Conservation (phyloP, 2,329 filamentous ascomycete genomes). For the Cordyceps pruinosa region DNA sequence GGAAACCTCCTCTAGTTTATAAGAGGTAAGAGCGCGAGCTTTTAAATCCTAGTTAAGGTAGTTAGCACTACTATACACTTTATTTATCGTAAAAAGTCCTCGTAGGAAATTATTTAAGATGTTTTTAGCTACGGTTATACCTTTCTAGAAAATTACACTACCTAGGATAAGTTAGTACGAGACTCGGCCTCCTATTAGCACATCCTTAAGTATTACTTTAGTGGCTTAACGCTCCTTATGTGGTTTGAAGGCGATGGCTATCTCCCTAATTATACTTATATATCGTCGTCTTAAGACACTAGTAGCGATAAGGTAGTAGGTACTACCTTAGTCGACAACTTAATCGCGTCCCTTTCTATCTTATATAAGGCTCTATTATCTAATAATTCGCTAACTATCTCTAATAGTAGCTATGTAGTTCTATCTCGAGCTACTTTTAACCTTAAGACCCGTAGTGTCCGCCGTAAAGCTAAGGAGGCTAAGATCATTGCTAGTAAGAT, state of each 20-base stretch:
- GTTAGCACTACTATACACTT: constrained; percentile 55
- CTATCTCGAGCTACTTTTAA: constrained; percentile 28
- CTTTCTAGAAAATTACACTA: constrained; percentile 61
- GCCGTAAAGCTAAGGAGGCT: constrained; percentile 14
- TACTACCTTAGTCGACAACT: background rate
- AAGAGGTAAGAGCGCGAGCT: constrained; percentile 36
- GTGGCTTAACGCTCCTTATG: constrained; percentile 35
- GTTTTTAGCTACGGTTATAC: constrained; percentile 57
- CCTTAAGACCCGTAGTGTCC: constrained; percentile 30
- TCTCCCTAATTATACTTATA: constrained; percentile 15
- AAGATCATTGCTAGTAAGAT: constrained; percentile 26
- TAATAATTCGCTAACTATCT: constrained; percentile 12
- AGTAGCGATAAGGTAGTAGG: background rate
- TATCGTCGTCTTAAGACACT: background rate
- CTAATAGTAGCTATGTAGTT: constrained; percentile 17
- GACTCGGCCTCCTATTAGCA: constrained; percentile 56
- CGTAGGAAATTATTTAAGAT: constrained; percentile 47
- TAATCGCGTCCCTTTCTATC: background rate
- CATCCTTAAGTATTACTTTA: constrained; percentile 52
- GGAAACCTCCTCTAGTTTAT: constrained; percentile 55
- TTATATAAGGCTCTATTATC: background rate
- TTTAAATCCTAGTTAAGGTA: constrained; percentile 52
- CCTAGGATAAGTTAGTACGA: constrained; percentile 48
- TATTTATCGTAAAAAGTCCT: constrained; percentile 53
- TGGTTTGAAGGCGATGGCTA: constrained; percentile 56